Evolutionary conservation across 2,329 filamentous ascomycete species (phyloP).

Genomic region (Cryphonectria carpinicola): DNA sequence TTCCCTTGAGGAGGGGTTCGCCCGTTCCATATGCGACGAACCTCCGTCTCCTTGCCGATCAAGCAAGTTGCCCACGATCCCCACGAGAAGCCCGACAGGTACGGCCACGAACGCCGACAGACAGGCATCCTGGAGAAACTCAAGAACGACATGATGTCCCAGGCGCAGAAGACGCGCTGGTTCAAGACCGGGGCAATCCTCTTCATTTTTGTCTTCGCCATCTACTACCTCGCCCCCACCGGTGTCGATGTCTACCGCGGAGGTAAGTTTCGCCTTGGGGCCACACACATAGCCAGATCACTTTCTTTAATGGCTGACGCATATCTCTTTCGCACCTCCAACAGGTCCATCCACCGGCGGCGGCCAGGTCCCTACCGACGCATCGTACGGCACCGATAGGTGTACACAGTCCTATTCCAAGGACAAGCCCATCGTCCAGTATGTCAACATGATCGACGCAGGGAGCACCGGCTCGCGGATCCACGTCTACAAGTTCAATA

Average conservation of each 20-base stretch:
- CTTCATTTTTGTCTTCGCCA: slow-evolving; percentile 61
- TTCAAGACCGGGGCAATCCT: slow-evolving; percentile 67
- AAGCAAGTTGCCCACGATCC: slow-evolving; percentile 61
- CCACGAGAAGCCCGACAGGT: slow-evolving; percentile 67
- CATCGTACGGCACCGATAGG: slow-evolving; percentile 68
- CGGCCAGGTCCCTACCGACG: slow-evolving; percentile 62
- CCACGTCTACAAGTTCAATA: slow-evolving; percentile 99
- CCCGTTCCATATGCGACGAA: slow-evolving; percentile 61
- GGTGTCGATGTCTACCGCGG: slow-evolving; percentile 59
- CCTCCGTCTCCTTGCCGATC: slow-evolving; percentile 66
- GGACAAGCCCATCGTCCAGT: slow-evolving; percentile 93
- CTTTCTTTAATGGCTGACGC: neutral
- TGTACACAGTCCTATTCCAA: slow-evolving; percentile 84
- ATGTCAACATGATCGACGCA: slow-evolving; percentile 98
- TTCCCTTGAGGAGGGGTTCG: slow-evolving; percentile 24
- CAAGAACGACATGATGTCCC: slow-evolving; percentile 63
- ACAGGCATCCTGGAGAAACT: slow-evolving; percentile 56
- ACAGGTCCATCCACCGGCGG: slow-evolving; percentile 37
- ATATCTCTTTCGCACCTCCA: neutral
- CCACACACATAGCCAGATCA: no score
- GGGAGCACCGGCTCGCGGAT: slow-evolving; percentile 97
- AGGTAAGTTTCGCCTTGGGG: slow-evolving; percentile 39
- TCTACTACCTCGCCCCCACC: slow-evolving; percentile 66
- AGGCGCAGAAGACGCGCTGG: slow-evolving; percentile 68
- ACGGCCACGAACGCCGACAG: slow-evolving; percentile 52